Evolutionary conservation across 2,329 filamentous ascomycete species (phyloP), one percentile per base, ranked within the genome.

Genomic region (Ophiostoma ulmi): DNA sequence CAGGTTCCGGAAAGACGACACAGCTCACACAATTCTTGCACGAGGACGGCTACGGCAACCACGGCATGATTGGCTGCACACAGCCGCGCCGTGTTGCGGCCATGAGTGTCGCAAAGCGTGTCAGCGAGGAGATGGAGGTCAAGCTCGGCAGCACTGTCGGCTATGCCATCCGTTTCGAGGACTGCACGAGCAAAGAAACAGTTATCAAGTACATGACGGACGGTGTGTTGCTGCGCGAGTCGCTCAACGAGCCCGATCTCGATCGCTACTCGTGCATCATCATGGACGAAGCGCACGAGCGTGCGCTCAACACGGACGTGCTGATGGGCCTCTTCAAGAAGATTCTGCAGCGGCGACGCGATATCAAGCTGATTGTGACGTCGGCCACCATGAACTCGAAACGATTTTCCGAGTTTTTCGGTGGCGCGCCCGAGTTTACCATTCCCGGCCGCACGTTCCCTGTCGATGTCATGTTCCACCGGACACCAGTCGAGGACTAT

Each of bases 191-290:
- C 82, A 93, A 93, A 75, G 91, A 98, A 71, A 99, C 95, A 0
- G 85, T 90, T 72, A 98, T 99, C 82, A 99, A 99, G 80, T 99
- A 99, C 80, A 97, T 99, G 94, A 99, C 95, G 0, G 96, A 99
- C 77, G 95, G 95, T 82, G 92, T 99, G 31, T 83, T 99, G 64
- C 86, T 99, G 41, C 88, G 95, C 81, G 96, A 99, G 77, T 97
- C 93, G 6, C 84, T 99, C 13, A 94, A 93, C 72, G 94, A 98
- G 79, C 88, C 91, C 7, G 94, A 99, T 78, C 84, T 99, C 65
- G 95, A 98, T 79, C 92, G 92, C 74, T 99, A 99, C 78, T 97
- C 94, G 17, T 97, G 94, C 78, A 93, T 99, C 76, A 99, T 99
- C 80, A 99, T 99, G 95, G 95, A 99, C 78, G 95, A 99, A 82